Evolutionary conservation across 768 basidiomycete species (phyloP).

Genomic region (Udeniomyces megalosporus): DNA sequence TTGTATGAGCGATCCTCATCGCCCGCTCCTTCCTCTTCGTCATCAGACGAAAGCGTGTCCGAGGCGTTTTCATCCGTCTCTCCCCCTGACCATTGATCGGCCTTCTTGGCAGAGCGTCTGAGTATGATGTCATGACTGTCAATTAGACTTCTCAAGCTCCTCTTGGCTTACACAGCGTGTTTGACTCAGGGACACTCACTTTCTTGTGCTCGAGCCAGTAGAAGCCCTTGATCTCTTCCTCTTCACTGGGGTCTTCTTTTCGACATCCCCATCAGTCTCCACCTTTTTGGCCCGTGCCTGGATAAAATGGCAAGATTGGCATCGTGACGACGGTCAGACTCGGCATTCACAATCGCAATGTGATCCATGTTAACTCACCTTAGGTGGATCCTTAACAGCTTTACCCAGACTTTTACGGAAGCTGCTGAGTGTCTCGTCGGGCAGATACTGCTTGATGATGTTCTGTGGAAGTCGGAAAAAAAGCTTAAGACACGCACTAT

Average conservation of each 20-base stretch:
- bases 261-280: neutral
- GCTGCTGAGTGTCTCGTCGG: constrained; percentile 16
- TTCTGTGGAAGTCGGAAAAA: constrained; percentile 9
- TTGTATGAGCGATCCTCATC: neutral
- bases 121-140: too few relatives aligned
- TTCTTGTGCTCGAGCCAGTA: constrained; percentile 5
- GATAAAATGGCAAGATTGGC: neutral
- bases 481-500: too few relatives aligned
- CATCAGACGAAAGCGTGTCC: constrained; percentile 17
- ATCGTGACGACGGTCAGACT: neutral
- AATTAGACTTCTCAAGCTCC: too few relatives aligned
- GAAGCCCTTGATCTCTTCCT: neutral
- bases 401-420: constrained; percentile 13
- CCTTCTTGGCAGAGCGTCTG: constrained; percentile 10
- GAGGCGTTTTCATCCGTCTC: constrained; percentile 17
- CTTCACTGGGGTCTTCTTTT: neutral
- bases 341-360: neutral
- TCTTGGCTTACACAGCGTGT: too few relatives aligned
- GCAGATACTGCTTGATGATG: constrained; percentile 17
- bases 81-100: constrained; percentile 6
- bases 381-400: constrained; percentile 1
- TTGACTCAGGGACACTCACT: too few relatives aligned
- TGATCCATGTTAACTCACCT: neutral
- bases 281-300: constrained; percentile 3
- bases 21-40: constrained; percentile 17